Conservation (phyloP, 2,329 filamentous ascomycete genomes). For the Exophiala xenobiotica region DNA sequence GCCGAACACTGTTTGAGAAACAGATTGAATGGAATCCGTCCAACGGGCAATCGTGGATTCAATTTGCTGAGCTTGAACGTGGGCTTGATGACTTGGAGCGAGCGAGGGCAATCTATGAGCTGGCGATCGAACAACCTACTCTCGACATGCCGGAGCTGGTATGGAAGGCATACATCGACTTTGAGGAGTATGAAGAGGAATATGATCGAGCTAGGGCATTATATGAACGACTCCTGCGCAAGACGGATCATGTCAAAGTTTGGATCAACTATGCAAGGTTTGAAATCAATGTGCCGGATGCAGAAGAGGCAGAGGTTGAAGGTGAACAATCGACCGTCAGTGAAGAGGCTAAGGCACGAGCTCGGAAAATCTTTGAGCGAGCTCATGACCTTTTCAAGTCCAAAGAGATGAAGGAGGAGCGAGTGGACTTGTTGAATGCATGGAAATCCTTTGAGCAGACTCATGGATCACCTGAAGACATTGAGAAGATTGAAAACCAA, state of each 20-base stretch:
- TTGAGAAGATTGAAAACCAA: slow-evolving; percentile 81
- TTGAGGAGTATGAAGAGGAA: slow-evolving; percentile 92
- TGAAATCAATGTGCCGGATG: slow-evolving; percentile 88
- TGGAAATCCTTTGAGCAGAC: slow-evolving; percentile 91
- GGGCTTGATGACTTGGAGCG: slow-evolving; percentile 87
- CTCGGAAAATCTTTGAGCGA: slow-evolving; percentile 78
- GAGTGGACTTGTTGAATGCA: slow-evolving; percentile 85
- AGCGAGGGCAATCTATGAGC: slow-evolving; percentile 84
- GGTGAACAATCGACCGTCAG: slow-evolving; percentile 64
- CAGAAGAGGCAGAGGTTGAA: slow-evolving; percentile 61
- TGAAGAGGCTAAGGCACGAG: slow-evolving; percentile 78
- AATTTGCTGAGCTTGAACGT: slow-evolving; percentile 89
- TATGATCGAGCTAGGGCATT: slow-evolving; percentile 77
- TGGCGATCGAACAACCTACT: slow-evolving; percentile 76
- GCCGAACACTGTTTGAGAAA: slow-evolving; percentile 88
- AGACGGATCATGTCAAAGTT: slow-evolving; percentile 98
- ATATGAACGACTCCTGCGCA: slow-evolving; percentile 87
- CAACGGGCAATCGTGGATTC: slow-evolving; percentile 93
- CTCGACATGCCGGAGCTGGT: slow-evolving; percentile 97
- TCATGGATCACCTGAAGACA: slow-evolving; percentile 72
- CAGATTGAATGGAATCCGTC: slow-evolving; percentile 88
- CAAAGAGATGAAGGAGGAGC: slow-evolving; percentile 84
- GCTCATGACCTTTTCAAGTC: slow-evolving; percentile 86
- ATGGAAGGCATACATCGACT: slow-evolving; percentile 98
- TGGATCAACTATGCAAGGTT: slow-evolving; percentile 99